Conservation (phyloP, 139 green algal species). For the Volvox africanus region DNA sequence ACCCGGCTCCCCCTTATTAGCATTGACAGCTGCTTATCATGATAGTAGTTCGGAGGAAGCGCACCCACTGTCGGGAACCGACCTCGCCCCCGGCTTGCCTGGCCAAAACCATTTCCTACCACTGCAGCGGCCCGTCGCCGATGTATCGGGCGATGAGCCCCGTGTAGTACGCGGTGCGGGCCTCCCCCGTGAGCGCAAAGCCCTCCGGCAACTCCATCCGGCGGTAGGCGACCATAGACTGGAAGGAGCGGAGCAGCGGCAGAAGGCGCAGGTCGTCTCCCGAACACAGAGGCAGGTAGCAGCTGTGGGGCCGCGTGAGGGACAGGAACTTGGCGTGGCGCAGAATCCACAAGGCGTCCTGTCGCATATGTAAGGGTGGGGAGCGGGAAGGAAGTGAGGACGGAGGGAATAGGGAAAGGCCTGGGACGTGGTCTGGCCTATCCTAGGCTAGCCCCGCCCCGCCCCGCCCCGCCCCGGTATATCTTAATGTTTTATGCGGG, state of each 20-base stretch:
- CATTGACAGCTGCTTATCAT: too few relatives aligned
- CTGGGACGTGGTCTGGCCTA: too few relatives aligned
- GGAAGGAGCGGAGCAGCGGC: constrained; percentile 82
- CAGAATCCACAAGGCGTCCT: constrained; percentile 83
- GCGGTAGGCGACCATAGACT: constrained; percentile 67
- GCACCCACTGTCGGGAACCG: too few relatives aligned
- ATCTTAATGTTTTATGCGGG: too few relatives aligned
- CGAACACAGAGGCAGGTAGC: constrained; percentile 79
- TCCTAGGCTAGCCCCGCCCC: too few relatives aligned
- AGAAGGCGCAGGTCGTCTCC: constrained; percentile 72
- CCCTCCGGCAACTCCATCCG: constrained; percentile 51
- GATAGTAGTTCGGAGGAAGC: too few relatives aligned
- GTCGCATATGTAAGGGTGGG: not conserved
- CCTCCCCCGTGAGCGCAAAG: constrained; percentile 54
- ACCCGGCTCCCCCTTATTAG: too few relatives aligned
- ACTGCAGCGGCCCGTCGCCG: constrained; percentile 45
- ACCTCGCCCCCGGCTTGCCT: too few relatives aligned
- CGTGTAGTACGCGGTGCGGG: constrained; percentile 75
- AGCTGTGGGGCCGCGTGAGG: constrained; percentile 57
- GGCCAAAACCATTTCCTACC: not conserved
- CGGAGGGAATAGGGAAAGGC: too few relatives aligned
- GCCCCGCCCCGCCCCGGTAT: too few relatives aligned
- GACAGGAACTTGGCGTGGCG: constrained; percentile 69
- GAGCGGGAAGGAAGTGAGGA: not conserved
- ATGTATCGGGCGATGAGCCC: constrained; percentile 83